phyloP scores from a whole-genome alignment of 257 asterid species.

The Verbena officinalis region DNA sequence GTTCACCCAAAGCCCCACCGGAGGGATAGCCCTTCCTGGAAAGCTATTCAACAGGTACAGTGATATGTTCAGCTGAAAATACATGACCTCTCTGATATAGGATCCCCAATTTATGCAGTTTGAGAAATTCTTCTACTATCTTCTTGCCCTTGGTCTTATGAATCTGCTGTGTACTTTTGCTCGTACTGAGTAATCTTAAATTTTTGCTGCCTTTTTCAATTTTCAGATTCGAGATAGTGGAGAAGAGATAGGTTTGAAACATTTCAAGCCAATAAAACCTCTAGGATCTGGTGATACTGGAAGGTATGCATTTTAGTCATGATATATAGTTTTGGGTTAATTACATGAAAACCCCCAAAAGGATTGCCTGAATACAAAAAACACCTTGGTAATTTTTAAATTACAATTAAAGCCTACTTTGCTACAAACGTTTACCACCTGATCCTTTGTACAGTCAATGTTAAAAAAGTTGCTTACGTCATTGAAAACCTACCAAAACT shows the following conservation, averaged over 20 bases:
- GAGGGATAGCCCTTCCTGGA: conserved; percentile 79
- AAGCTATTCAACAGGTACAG: conserved; percentile 77
- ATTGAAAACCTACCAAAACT: too few relatives aligned
- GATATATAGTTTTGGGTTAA: conserved; percentile 4
- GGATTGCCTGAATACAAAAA: too few relatives aligned
- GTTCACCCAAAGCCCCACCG: conserved; percentile 96
- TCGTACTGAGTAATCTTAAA: not conserved
- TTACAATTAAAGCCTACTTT: too few relatives aligned
- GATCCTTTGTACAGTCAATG: too few relatives aligned
- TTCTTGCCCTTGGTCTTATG: conserved; percentile 15
- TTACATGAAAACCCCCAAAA: too few relatives aligned
- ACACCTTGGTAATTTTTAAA: too few relatives aligned
- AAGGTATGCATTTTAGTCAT: conserved; percentile 46
- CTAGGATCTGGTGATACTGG: conserved; percentile 99
- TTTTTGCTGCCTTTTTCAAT: conserved; percentile 17
- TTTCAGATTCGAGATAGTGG: conserved; percentile 72
- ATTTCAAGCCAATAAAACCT: conserved; percentile 92
- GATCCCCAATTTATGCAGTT: conserved; percentile 11
- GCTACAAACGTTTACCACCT: too few relatives aligned
- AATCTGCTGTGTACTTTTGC: conserved; percentile 18
- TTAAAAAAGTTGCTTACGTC: too few relatives aligned
- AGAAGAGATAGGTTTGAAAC: conserved; percentile 82
- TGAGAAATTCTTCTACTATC: not conserved
- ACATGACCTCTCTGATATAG: not conserved
- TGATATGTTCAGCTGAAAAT: conserved; percentile 12